These are phyloP conservation scores for Chlamydomonas sp. DNA, from an alignment of 139 green algal genomes.

Conservation along the genomic window DNA sequence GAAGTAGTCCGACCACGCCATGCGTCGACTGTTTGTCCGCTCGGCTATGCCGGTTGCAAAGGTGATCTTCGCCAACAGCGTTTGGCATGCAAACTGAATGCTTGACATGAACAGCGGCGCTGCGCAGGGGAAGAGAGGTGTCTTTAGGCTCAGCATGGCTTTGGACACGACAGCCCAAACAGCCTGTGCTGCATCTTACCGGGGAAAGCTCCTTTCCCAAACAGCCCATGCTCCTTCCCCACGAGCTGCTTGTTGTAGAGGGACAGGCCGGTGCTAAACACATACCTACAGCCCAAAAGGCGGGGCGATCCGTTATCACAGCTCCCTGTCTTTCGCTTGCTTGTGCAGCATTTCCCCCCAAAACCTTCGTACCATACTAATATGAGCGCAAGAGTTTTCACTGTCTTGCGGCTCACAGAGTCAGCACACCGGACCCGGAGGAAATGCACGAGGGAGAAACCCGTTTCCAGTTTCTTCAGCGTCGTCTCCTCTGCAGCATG, in stretches of 20 bases:
- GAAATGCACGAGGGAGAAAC: no score
- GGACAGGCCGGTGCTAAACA: slow-evolving; percentile 79
- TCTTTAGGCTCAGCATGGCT: background rate
- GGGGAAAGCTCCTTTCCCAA: slow-evolving; percentile 79
- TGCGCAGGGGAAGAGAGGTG: slow-evolving; percentile 11
- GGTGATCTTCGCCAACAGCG: slow-evolving; percentile 64
- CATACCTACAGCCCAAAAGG: slow-evolving; percentile 73
- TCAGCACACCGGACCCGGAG: no score
- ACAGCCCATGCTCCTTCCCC: slow-evolving; percentile 72
- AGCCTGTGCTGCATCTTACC: slow-evolving; percentile 43
- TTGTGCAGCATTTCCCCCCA: background rate
- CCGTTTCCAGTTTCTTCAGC: no score
- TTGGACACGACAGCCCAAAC: no score
- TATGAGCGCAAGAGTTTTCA: background rate
- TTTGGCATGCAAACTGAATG: slow-evolving; percentile 83
- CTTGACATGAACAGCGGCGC: slow-evolving; percentile 61
- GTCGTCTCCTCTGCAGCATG: no score
- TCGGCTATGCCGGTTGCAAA: slow-evolving; percentile 60
- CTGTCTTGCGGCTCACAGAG: background rate
- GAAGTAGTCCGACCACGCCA: slow-evolving; percentile 71
- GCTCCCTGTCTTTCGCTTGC: background rate
- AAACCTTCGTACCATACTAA: slow-evolving; percentile 6
- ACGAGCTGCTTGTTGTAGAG: slow-evolving; percentile 85
- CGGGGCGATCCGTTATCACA: background rate
- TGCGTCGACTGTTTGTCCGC: slow-evolving; percentile 33